Base-by-base conservation (phyloP, 1,139 yeast genomes). In the Yamadazyma sp. region DNA sequence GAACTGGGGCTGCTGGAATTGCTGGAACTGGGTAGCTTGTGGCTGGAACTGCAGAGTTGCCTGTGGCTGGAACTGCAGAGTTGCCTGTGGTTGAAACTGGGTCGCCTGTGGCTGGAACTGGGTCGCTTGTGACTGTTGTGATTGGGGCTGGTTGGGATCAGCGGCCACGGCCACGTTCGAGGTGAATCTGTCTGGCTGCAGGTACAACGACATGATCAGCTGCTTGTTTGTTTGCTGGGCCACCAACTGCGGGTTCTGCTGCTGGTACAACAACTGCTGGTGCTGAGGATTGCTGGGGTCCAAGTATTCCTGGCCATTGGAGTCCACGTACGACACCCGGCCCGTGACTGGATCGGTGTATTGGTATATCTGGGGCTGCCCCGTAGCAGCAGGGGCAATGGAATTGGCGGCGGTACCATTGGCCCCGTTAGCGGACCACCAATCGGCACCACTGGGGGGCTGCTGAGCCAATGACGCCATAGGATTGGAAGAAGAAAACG, bases 331-430 rank as follows among this genome's bases (percentile, higher is more conserved):
- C 33, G 76, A 75, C n/a, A 79, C 58, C 40, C 72, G 73, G 17
- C 86, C 86, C 0, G 84, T 79, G 11, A 69, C 57, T 5, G 85
- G 85, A 49, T 81, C 86, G 8, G 83, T 70, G 51, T 78, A 81
- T 52, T 80, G 86, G 49, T 75, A 81, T 31, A 77, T 71, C 41
- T 69, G 75, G 3, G 74, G 73, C 36, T 53, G 63, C 4, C 27
- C 26, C 26, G 26, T 24, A 31, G 33, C 24, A 16, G 6, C 15
- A 17, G 24, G 17, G 5, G 15, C 29, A n/a, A 12, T 8, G 15
- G 16, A 5, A 26, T 15, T 15, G 6, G 16, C 29, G 12, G 15
- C 16, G 15, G 42, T 29, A 38, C 54, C 44, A 9, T 49, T 40
- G 15, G 42, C 31, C 37, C 54, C 44, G n/a, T 49, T 40, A 8